Evolutionary conservation across 1,284 basidiomycete species (phyloP), one percentile per base, ranked within the genome.

Genomic region (Cryptococcus sp.): DNA sequence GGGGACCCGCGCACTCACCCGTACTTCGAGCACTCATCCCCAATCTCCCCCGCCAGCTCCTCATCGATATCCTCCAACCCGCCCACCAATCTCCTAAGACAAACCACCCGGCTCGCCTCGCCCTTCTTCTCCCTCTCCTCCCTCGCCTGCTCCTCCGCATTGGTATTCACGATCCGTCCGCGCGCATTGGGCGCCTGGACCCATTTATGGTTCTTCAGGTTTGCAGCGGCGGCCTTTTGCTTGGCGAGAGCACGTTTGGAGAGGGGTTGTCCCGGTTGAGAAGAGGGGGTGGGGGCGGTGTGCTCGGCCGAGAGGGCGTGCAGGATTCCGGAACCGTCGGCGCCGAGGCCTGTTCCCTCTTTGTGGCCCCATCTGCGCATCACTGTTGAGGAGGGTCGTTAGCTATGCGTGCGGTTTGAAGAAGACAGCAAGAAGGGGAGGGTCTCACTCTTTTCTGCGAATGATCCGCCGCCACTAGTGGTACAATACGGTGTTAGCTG

Each of bases 271-370:
- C 56, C 52, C 16, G 64, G 63, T 18, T 68, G 55, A 5, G 38
- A 36, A 13, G 55, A 53, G 33, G 63, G 51, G 2, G 76, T 70
- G 2, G 85, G 78, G 67, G 86, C 85, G 65, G 73, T 64, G 53
- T 77, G 75, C 55, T 93, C 88, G 24, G 93, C 86, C 0, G 84
- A 82, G 36, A 97, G 82, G 2, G 93, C 90, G 57, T 93, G 87
- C 44, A 91, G 83, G 53, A 96, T 94, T 5, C 93, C 93, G 12
- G 83, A 82, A 2, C 86, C 88, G 60, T 87, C 85, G 0, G 83
- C 86, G 47, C 92, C 93, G 2, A 96, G 82, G 12, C 91, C 93
- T 76, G 92, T 86, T 1, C 93, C 93, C 69, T 92, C 88, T 69
- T 89, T 88, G 76, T 96, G 91, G 0, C 93, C 93, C 88, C 89